Base-by-base conservation (phyloP, 2,329 filamentous ascomycete genomes). In the Endothia cerciana region DNA sequence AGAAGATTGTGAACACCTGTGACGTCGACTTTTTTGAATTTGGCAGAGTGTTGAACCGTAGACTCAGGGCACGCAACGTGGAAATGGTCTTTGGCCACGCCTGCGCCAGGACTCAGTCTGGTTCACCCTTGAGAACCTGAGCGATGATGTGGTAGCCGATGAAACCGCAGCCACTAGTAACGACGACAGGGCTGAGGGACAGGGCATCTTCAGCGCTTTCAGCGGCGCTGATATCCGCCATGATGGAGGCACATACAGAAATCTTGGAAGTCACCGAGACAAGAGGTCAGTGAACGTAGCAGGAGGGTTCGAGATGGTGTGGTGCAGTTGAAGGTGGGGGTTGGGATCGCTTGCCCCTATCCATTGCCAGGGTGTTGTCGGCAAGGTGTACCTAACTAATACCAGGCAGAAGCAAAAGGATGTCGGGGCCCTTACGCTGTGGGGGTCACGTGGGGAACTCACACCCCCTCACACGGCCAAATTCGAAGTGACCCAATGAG, bases 81-180 rank as follows among this genome's bases (percentile, higher is more conserved):
- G 36, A 70, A 70, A 71, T 55, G 4, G 65, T 69, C 40, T 47
- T 66, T 2, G 69, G 69, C 47, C 63, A 63, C n/a, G 53, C 61
- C 19, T 62, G 28, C 22, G 25, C 36, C 11, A 69, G 62, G 22
- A 67, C 41, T 41, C 45, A 58, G 2, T 58, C 51, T 5, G 68
- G 65, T 4, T 67, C 62, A 30, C 59, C 38, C 28, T 65, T 49
- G 38, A 70, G 67, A 13, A 71, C 38, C 15, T 45, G 62, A 30
- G 38, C 51, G 45, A 69, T 61, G 17, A 70, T 61, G 61, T 71
- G 68, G 51, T 47, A 69, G 47, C 68, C 67, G n/a, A 68, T 68
- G 63, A 70, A 70, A 43, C 69, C 69, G 30, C 69, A 70, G 53
- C 67, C 69, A 11, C 69, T 65, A 0, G 67, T 70, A 25, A 70